phyloP scores from a whole-genome alignment of 345 rosid species.

The Kernera saxatilis region DNA sequence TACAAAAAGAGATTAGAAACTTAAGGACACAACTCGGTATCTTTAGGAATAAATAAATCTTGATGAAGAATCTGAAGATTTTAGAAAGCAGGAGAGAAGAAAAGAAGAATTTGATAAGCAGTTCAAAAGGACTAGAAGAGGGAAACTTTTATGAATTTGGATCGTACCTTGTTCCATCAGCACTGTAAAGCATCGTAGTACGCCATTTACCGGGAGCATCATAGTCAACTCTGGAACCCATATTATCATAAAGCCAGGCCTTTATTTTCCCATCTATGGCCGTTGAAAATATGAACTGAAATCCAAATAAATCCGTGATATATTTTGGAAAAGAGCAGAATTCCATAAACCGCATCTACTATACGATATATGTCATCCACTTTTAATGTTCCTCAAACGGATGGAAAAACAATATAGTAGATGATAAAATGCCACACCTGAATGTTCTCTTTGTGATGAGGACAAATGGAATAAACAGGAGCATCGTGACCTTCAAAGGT shows the following conservation, averaged over 20 bases:
- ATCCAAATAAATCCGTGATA: neutral
- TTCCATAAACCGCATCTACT: neutral
- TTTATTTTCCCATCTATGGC: constrained; percentile 83
- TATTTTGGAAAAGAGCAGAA: neutral
- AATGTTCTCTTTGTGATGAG: constrained; percentile 83
- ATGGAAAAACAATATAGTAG: neutral
- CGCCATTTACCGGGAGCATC: constrained; percentile 83
- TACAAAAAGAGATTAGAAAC: neutral
- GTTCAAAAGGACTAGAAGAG: neutral
- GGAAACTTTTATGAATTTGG: neutral
- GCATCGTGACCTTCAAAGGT: constrained; percentile 88
- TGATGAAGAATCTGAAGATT: neutral
- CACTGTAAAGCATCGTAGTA: constrained; percentile 81
- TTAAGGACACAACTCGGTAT: neutral
- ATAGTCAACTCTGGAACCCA: constrained; percentile 77
- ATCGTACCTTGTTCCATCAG: constrained; percentile 68
- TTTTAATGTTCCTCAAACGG: neutral
- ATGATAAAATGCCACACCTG: constrained; percentile 50
- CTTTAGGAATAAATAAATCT: neutral
- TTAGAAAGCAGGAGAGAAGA: neutral
- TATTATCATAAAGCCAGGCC: constrained; percentile 81
- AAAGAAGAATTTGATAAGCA: neutral
- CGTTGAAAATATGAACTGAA: constrained; percentile 79
- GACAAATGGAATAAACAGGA: constrained; percentile 79
- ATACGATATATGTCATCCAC: neutral